These are phyloP conservation scores for Grigorovia humatica DNA, from an alignment of 805 yeast species.

Conservation along the genomic window DNA sequence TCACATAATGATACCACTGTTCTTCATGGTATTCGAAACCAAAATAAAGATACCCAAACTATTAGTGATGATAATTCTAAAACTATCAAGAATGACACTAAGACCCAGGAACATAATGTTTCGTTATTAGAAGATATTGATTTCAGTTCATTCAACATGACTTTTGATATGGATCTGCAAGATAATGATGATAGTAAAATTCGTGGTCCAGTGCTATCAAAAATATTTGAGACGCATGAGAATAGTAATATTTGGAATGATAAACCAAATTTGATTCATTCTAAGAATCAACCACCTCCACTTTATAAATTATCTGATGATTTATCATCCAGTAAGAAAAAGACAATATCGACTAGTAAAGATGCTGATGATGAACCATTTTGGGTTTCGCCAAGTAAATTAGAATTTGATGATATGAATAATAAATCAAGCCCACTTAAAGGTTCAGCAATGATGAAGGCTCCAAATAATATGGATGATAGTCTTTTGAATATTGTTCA, in stretches of 20 bases:
- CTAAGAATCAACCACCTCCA: constrained; percentile 5
- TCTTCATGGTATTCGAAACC: neutral
- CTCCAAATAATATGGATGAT: neutral
- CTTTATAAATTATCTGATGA: constrained; percentile 4
- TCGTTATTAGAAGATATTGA: constrained; percentile 21
- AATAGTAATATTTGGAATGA: neutral
- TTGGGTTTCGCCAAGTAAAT: constrained; percentile 28
- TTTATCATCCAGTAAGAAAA: too few species aligned
- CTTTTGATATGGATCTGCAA: constrained; percentile 14
- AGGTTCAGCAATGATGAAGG: neutral
- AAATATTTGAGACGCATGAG: neutral
- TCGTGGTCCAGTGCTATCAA: neutral
- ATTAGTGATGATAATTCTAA: too few species aligned
- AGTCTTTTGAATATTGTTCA: neutral
- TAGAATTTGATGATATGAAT: constrained; percentile 16
- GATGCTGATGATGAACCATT: constrained; percentile 21
- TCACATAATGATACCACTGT: neutral
- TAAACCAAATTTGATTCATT: neutral
- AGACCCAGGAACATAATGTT: neutral
- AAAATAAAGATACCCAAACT: neutral
- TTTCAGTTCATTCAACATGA: constrained; percentile 26
- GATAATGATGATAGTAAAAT: neutral
- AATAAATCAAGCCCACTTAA: constrained; percentile 4
- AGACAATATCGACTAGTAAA: neutral
- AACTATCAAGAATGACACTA: neutral